Percentiles rank a stretch among this genome's conserved stretches.
Conservation (phyloP, 257 asterid genomes). For the Salvia hispanica region DNA sequence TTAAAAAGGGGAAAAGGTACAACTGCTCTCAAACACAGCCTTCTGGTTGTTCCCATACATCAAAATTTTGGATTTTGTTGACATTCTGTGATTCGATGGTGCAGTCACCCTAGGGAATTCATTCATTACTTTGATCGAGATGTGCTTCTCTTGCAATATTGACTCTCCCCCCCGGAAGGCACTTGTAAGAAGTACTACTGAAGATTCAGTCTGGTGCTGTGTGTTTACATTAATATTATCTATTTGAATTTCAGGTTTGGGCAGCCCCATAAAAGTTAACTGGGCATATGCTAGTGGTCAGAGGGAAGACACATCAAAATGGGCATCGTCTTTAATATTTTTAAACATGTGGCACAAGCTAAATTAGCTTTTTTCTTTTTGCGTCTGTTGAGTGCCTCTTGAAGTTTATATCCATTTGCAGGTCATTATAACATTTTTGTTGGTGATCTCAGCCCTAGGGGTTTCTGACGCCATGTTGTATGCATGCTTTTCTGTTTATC, state of each 20-base stretch:
- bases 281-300: slow-evolving; percentile 95
- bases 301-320: slow-evolving; percentile 96
- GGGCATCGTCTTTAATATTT: slow-evolving; percentile 30
- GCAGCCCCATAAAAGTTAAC: slow-evolving; percentile 93
- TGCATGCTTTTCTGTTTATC: slow-evolving; percentile 78
- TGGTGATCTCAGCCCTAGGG: slow-evolving; percentile 94
- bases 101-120: slow-evolving; percentile 67
- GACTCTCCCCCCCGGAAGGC: slow-evolving; percentile 61
- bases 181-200: slow-evolving; percentile 54
- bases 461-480: slow-evolving; percentile 89
- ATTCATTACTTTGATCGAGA: slow-evolving; percentile 67
- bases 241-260: slow-evolving; percentile 70
- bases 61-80: slow-evolving; percentile 3
- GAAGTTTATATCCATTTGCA: slow-evolving; percentile 32
- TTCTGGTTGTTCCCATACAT: slow-evolving; percentile 3
- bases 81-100: no score
- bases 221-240: slow-evolving; percentile 24
- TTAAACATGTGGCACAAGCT: slow-evolving; percentile 2
- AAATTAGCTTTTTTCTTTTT: not conserved
- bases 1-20: slow-evolving; percentile 85
- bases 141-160: slow-evolving; percentile 62
- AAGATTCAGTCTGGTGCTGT: not conserved
- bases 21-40: not conserved
- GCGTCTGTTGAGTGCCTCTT: slow-evolving; percentile 13
- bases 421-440: slow-evolving; percentile 92